Conservation (phyloP, 805 yeast species). For the Metschnikowia henanensis region DNA sequence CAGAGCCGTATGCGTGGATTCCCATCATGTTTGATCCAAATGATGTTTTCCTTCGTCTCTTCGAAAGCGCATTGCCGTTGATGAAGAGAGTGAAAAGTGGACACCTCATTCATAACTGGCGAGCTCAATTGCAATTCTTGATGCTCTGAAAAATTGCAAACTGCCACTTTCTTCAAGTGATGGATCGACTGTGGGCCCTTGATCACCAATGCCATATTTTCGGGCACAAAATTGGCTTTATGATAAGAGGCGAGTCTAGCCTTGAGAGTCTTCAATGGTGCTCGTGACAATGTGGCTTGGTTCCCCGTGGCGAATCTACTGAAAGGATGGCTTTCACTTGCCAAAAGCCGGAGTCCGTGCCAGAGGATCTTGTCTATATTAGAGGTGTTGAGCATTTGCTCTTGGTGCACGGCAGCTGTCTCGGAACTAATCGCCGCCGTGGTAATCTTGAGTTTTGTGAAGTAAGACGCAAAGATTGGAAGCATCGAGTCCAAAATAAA, state of each 20-base stretch:
- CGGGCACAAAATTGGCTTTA: constrained; percentile 40
- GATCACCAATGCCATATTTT: constrained; percentile 57
- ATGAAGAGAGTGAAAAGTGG: not conserved
- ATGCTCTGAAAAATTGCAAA: constrained; percentile 32
- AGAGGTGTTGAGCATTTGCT: constrained; percentile 56
- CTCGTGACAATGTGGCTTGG: constrained; percentile 34
- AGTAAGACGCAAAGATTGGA: constrained; percentile 50
- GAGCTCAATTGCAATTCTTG: not conserved
- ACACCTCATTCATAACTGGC: not conserved
- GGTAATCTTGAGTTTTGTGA: constrained; percentile 52
- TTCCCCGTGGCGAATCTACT: constrained; percentile 67
- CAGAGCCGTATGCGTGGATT: constrained; percentile 37
- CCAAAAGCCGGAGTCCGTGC: constrained; percentile 57
- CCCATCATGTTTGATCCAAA: constrained; percentile 9
- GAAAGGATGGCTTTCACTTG: constrained; percentile 52
- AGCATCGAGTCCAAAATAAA: constrained; percentile 48
- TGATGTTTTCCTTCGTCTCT: too few relatives aligned
- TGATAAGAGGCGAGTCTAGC: constrained; percentile 42
- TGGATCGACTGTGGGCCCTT: constrained; percentile 69
- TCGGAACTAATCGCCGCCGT: constrained; percentile 46
- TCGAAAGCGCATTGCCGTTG: too few relatives aligned
- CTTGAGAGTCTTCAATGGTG: constrained; percentile 29
- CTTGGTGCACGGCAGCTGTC: constrained; percentile 62
- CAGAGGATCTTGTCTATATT: constrained; percentile 47
- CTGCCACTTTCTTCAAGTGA: constrained; percentile 51